These are phyloP conservation scores for Ophiobolus disseminans DNA, from an alignment of 2,329 filamentous ascomycete genomes.

Conservation along the genomic window DNA sequence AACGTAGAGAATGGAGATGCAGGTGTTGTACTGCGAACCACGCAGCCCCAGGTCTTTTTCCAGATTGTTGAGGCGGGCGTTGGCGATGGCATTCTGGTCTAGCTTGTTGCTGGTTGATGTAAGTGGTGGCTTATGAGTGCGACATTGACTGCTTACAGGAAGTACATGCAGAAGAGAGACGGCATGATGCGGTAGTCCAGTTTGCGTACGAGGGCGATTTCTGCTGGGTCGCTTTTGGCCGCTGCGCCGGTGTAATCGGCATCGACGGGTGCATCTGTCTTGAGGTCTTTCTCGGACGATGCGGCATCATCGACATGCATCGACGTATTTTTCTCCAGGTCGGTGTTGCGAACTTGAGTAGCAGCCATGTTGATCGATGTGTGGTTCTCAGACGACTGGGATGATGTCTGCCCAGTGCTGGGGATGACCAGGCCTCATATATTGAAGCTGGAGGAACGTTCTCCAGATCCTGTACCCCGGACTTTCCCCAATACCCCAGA, in stretches of 20 bases:
- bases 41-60: constrained; percentile 56
- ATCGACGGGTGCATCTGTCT: constrained; percentile 1
- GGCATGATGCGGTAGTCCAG: constrained; percentile 36
- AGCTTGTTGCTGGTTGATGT: constrained; percentile 34
- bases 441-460: constrained; percentile 24
- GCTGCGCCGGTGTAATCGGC: constrained; percentile 33
- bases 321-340: constrained; percentile 24
- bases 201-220: constrained; percentile 36
- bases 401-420: not conserved
- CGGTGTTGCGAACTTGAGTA: constrained; percentile 4
- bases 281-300: constrained; percentile 21
- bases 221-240: constrained; percentile 31
- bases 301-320: constrained; percentile 29
- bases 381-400: not conserved
- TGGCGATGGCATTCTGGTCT: constrained; percentile 70
- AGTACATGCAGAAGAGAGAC: constrained; percentile 49
- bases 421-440: constrained; percentile 19
- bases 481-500: constrained; percentile 31
- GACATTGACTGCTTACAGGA: constrained; percentile 21
- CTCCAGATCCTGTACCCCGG: constrained; percentile 30
- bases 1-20: constrained; percentile 50
- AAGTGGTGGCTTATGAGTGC: not conserved
- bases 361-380: constrained; percentile 13
- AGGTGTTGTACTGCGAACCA: constrained; percentile 48
- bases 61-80: constrained; percentile 67